These are phyloP conservation scores for Leishmania major DNA, from an alignment of 208 protist genomes.

Conservation along the genomic window DNA sequence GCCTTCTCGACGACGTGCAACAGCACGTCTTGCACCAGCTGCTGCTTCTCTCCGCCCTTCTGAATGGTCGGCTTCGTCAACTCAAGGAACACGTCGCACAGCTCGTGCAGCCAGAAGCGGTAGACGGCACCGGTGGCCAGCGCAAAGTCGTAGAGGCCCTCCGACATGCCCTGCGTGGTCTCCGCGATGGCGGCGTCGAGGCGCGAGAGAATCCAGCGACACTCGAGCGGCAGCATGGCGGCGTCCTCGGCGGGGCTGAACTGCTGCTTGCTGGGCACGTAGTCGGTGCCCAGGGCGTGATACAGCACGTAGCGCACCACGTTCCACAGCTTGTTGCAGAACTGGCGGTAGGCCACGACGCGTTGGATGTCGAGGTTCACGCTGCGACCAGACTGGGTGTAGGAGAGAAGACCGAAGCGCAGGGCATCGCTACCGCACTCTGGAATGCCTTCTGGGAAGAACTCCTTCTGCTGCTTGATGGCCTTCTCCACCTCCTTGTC, in stretches of 20 bases:
- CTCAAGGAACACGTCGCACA: conserved; percentile 98
- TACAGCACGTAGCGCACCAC: conserved; percentile 96
- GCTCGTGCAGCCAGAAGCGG: conserved; percentile 98
- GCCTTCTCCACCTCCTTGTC: conserved; percentile 93
- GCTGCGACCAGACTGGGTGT: conserved; percentile 93
- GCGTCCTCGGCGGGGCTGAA: conserved; percentile 47
- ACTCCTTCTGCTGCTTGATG: conserved; percentile 91
- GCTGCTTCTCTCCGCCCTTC: conserved; percentile 65
- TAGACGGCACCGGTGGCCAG: conserved; percentile 92
- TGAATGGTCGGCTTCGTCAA: conserved; percentile 93
- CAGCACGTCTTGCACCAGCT: conserved; percentile 91
- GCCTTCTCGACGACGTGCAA: conserved; percentile 92
- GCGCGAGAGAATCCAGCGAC: conserved; percentile 96
- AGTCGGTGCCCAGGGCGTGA: conserved; percentile 83
- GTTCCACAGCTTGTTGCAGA: conserved; percentile 99
- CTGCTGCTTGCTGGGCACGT: conserved; percentile 53
- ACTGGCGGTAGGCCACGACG: conserved; percentile 97
- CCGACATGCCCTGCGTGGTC: conserved; percentile 72
- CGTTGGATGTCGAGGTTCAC: conserved; percentile 99
- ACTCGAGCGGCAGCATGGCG: conserved; percentile 83
- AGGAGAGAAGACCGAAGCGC: conserved; percentile 98
- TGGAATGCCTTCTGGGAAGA: conserved; percentile 96
- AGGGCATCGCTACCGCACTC: conserved; percentile 99
- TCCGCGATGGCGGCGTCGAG: conserved; percentile 84
- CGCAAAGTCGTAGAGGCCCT: conserved; percentile 92